phyloP scores from a whole-genome alignment of 2,329 filamentous ascomycete genomes.

The Chalara sp. region DNA sequence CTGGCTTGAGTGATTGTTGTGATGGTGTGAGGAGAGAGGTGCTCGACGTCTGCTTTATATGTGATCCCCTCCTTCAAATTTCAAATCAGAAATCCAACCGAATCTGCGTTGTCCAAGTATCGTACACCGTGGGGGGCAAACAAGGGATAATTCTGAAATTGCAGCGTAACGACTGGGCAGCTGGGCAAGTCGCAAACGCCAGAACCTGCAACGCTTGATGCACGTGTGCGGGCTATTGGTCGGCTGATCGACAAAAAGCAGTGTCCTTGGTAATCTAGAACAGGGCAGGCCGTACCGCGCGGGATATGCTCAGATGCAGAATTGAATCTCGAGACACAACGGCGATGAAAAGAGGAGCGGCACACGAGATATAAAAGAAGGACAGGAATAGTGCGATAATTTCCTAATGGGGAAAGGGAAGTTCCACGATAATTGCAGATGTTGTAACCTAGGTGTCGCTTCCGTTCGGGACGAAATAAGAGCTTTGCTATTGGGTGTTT shows the following conservation, averaged over 20 bases:
- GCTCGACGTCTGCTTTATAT: neutral
- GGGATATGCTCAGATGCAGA: neutral
- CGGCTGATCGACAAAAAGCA: neutral
- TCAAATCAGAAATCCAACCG: too few species aligned
- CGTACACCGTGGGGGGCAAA: too few species aligned
- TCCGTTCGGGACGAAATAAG: neutral
- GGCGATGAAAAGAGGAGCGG: neutral
- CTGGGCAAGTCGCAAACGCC: too few species aligned
- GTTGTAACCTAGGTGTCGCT: neutral
- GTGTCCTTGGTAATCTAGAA: neutral
- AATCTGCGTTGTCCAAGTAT: too few species aligned
- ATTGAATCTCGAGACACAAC: neutral
- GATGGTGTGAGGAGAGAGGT: neutral
- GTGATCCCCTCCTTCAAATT: too few species aligned
- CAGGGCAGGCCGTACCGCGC: neutral
- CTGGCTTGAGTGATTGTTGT: neutral
- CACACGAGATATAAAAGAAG: neutral
- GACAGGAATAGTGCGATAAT: neutral
- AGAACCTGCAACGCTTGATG: neutral
- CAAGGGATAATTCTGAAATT: too few species aligned
- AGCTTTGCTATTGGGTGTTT: slow-evolving; percentile 2
- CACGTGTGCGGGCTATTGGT: neutral
- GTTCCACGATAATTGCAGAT: slow-evolving; percentile 12
- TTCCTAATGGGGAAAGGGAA: slow-evolving; percentile 16
- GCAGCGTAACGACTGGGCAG: too few species aligned